Evolutionary conservation across 208 protist genomes (phyloP).

Genomic region (Phytomonas serpens): DNA sequence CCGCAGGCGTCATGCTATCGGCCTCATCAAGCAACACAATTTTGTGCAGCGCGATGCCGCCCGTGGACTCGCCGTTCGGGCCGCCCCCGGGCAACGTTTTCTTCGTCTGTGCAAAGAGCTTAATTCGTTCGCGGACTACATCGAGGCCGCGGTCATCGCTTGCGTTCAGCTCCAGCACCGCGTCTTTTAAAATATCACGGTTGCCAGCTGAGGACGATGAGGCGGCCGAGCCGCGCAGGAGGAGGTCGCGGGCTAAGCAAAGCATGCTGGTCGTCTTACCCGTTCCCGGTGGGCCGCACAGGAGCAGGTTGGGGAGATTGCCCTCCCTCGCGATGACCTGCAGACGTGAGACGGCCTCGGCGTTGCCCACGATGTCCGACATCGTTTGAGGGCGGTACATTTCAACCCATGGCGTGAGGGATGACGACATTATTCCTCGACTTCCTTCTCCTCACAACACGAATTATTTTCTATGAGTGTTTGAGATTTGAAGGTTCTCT

Average conservation of each 20-base stretch:
- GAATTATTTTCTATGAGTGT: slow-evolving; percentile 1
- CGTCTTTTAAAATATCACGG: slow-evolving; percentile 78
- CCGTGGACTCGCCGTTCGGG: background rate
- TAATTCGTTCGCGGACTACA: slow-evolving; percentile 98
- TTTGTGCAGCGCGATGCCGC: slow-evolving; percentile 89
- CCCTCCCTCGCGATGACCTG: slow-evolving; percentile 94
- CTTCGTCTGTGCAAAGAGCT: slow-evolving; percentile 96
- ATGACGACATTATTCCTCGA: slow-evolving; percentile 6
- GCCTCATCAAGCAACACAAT: slow-evolving; percentile 99
- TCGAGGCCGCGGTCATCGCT: slow-evolving; percentile 98
- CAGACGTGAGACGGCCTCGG: slow-evolving; percentile 93
- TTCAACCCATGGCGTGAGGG: slow-evolving; percentile 94
- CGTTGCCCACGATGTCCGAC: slow-evolving; percentile 97
- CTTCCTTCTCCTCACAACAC: background rate
- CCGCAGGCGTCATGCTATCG: slow-evolving; percentile 97
- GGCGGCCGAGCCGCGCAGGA: slow-evolving; percentile 42
- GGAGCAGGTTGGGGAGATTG: slow-evolving; percentile 97
- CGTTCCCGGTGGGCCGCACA: slow-evolving; percentile 92
- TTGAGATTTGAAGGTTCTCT: background rate
- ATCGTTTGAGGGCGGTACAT: slow-evolving; percentile 97
- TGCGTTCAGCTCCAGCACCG: slow-evolving; percentile 99
- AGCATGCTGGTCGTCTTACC: slow-evolving; percentile 98
- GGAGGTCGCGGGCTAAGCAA: slow-evolving; percentile 92
- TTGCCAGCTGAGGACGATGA: slow-evolving; percentile 10
- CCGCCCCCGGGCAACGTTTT: slow-evolving; percentile 74